Evolutionary conservation across 148 eudicot genomes (phyloP).

Genomic region (Bassia scoparia): DNA sequence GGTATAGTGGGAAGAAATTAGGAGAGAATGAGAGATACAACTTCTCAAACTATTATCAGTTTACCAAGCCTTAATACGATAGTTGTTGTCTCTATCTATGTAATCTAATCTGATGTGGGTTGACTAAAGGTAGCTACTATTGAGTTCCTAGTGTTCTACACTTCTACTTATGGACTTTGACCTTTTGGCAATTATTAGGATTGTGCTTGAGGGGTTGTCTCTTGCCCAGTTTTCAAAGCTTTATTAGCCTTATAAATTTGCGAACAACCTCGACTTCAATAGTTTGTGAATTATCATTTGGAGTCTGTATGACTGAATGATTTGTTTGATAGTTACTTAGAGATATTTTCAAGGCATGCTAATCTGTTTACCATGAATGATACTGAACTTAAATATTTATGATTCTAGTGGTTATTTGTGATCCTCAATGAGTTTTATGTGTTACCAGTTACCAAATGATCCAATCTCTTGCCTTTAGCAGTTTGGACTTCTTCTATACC

Average conservation of each 20-base stretch:
- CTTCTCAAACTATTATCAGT: no score
- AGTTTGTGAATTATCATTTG: no score
- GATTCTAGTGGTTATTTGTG: background rate
- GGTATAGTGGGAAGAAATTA: no score
- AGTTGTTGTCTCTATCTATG: no score
- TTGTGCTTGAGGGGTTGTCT: constrained; percentile 3
- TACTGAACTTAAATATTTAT: background rate
- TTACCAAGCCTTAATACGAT: no score
- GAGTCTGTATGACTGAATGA: no score
- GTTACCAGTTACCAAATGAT: background rate
- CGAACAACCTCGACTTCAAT: background rate
- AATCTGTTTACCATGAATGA: background rate
- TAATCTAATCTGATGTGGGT: background rate
- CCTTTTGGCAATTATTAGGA: background rate
- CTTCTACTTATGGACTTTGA: background rate
- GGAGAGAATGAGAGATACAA: no score
- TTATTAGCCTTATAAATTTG: background rate
- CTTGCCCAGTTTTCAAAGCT: no score
- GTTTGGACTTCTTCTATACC: background rate
- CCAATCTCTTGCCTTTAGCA: background rate
- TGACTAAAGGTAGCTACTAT: background rate
- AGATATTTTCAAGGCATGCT: background rate
- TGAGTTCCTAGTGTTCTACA: no score
- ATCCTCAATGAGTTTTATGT: background rate
- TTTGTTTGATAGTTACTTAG: background rate